Conservation (phyloP, 345 rosid genomes). For the Corymbia maculata region DNA sequence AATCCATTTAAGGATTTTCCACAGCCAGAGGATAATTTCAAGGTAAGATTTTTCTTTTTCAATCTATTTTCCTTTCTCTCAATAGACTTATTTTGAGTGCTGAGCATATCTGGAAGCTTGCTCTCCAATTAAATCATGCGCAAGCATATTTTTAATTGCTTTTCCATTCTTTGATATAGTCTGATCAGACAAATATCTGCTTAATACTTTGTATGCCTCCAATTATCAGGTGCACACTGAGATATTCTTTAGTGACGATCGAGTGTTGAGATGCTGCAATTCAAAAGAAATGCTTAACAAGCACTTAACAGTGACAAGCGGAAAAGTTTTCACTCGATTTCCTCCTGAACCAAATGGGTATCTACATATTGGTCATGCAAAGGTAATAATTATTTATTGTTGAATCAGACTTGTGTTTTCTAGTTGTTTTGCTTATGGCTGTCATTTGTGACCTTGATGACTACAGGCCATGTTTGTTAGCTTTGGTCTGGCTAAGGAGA, state of each 20-base stretch:
- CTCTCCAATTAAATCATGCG: background rate
- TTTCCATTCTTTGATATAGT: background rate
- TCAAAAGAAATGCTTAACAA: constrained; percentile 67
- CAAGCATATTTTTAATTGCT: background rate
- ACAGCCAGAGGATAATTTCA: constrained; percentile 72
- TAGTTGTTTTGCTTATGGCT: background rate
- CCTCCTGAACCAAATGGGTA: constrained; percentile 99
- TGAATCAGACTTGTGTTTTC: background rate
- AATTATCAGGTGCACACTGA: constrained; percentile 74
- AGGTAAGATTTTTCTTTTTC: constrained; percentile 26
- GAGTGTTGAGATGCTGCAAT: constrained; percentile 81
- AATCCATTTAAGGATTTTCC: constrained; percentile 84
- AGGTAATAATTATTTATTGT: constrained; percentile 32
- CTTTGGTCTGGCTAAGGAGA: constrained; percentile 94
- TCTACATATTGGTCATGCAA: constrained; percentile 98
- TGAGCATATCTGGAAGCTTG: background rate
- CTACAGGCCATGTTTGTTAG: constrained; percentile 92
- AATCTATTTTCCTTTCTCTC: background rate
- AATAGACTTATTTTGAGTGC: background rate
- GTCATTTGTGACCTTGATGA: background rate
- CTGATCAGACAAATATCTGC: background rate
- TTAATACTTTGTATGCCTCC: background rate
- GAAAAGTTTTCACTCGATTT: constrained; percentile 75
- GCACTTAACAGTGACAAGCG: constrained; percentile 69
- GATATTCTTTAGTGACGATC: constrained; percentile 63